Conservation (phyloP, 2,329 filamentous ascomycete genomes). For the Beauveria rudraprayagi region DNA sequence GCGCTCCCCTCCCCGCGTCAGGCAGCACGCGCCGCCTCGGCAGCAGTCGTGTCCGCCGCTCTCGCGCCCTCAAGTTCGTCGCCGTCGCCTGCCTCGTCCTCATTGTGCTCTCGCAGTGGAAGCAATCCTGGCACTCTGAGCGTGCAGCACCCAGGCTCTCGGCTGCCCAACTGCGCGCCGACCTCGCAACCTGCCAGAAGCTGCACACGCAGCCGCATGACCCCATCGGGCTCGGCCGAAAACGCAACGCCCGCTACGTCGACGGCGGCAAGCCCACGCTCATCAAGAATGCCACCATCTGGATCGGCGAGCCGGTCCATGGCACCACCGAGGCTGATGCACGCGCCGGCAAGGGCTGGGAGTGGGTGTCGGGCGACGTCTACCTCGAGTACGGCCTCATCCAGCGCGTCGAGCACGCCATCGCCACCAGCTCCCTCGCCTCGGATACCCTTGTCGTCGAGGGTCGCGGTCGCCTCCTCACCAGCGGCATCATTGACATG, state of each 20-base stretch:
- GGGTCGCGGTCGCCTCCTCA: conserved; percentile 53
- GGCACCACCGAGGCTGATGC: conserved; percentile 46
- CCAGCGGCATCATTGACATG: conserved; percentile 63
- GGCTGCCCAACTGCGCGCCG: conserved; percentile 40
- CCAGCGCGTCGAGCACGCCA: conserved; percentile 39
- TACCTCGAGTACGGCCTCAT: conserved; percentile 55
- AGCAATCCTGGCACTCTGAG: conserved; percentile 27
- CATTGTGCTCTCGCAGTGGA: conserved; percentile 42
- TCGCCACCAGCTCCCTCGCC: conserved; percentile 35
- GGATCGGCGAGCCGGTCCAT: conserved; percentile 52
- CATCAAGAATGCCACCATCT: conserved; percentile 59
- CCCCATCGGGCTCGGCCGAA: conserved; percentile 46
- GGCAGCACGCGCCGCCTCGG: conserved; percentile 14
- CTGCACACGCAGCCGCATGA: conserved; percentile 48
- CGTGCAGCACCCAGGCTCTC: conserved; percentile 35
- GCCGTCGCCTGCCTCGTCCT: conserved; percentile 41
- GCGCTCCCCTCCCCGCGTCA: conserved; percentile 14
- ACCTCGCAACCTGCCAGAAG: conserved; percentile 48
- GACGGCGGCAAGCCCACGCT: conserved; percentile 51
- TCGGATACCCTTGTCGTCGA: conserved; percentile 45
- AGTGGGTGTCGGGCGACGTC: conserved; percentile 54
- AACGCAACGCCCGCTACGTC: conserved; percentile 53
- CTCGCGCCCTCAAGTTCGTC: conserved; percentile 35
- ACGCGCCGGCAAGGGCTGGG: conserved; percentile 49
- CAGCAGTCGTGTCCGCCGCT: conserved; percentile 29